Evolutionary conservation across 805 yeast genomes (phyloP).

Genomic region (Candida berthetii): DNA sequence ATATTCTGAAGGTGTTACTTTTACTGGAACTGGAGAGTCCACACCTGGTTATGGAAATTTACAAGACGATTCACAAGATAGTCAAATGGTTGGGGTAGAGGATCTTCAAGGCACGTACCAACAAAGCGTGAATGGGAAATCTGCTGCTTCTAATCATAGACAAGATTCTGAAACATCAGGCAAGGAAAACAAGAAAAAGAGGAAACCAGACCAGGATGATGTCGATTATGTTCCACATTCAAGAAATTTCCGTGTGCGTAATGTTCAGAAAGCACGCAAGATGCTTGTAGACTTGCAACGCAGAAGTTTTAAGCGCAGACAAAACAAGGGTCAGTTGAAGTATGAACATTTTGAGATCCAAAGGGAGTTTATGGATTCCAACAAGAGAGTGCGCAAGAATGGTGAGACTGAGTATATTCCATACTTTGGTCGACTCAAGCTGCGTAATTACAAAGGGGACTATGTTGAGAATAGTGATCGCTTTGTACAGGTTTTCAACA

Average conservation of each 20-base stretch:
- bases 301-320: slow-evolving; percentile 8
- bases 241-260: slow-evolving; percentile 12
- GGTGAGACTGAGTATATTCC: neutral
- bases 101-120: neutral
- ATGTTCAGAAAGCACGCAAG: slow-evolving; percentile 14
- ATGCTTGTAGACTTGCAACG: slow-evolving; percentile 7
- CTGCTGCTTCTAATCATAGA: neutral
- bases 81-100: neutral
- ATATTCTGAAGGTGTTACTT: neutral
- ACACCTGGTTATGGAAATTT: neutral
- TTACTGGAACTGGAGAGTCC: neutral
- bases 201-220: neutral
- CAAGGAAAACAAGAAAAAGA: neutral
- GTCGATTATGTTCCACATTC: slow-evolving; percentile 7
- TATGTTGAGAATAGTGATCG: slow-evolving; percentile 16
- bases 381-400: slow-evolving; percentile 1
- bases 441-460: slow-evolving; percentile 21
- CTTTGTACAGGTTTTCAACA: slow-evolving; percentile 9
- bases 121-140: neutral
- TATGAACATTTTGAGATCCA: slow-evolving; percentile 10
- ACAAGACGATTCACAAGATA: neutral
- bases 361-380: slow-evolving; percentile 8
- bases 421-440: slow-evolving; percentile 8
- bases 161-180: neutral
- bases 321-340: slow-evolving; percentile 9